These are phyloP conservation scores for Geranomyces michiganensis DNA, from an alignment of 192 early-diverging fungal genomes.

Conservation along the genomic window DNA sequence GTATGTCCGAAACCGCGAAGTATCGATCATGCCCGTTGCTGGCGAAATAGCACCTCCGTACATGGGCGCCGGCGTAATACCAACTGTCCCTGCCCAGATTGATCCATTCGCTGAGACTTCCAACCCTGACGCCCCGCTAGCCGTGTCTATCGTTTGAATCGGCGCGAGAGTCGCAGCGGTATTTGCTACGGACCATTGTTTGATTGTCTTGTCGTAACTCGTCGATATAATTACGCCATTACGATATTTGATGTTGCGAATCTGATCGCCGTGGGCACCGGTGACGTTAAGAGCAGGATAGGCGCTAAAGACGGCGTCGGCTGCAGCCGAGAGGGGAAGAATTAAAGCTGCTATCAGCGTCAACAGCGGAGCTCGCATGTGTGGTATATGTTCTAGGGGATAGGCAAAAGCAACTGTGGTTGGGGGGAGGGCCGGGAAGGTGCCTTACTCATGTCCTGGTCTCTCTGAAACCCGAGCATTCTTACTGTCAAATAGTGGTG, in stretches of 20 bases:
- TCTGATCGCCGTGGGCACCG: not conserved
- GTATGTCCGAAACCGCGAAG: not conserved
- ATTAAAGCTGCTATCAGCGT: too few species aligned
- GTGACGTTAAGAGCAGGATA: not conserved
- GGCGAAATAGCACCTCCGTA: not conserved
- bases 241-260: not conserved
- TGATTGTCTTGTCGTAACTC: slow-evolving; percentile 3
- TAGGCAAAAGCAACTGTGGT: too few species aligned
- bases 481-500: too few species aligned
- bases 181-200: not conserved
- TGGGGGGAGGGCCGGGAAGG: too few species aligned
- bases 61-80: not conserved
- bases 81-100: not conserved
- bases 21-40: not conserved
- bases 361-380: too few species aligned
- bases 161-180: not conserved
- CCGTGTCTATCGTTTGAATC: not conserved
- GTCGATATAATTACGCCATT: not conserved
- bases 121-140: not conserved
- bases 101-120: not conserved
- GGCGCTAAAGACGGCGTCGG: not conserved
- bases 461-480: too few species aligned
- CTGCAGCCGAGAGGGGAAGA: too few species aligned
- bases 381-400: too few species aligned
- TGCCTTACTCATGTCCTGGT: too few species aligned